phyloP scores from a whole-genome alignment of 345 rosid genomes.

The Firmiana major region DNA sequence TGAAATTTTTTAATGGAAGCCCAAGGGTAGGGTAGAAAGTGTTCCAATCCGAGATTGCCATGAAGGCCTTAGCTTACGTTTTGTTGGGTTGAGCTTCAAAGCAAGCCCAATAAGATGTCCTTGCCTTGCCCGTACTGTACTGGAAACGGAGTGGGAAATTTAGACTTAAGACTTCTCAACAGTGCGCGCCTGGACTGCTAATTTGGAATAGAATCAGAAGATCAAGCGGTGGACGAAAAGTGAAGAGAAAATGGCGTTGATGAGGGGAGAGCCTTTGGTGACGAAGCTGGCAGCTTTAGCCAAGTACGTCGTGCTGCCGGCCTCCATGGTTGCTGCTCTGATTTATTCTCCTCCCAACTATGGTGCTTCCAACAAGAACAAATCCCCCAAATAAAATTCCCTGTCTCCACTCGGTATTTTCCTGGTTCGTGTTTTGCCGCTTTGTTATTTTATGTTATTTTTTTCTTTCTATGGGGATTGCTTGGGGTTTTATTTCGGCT shows the following conservation, averaged over 20 bases:
- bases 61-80: not conserved
- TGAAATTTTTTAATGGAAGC: too few relatives aligned
- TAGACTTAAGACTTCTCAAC: too few relatives aligned
- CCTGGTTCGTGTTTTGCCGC: conserved; percentile 6
- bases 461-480: not conserved
- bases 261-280: conserved; percentile 69
- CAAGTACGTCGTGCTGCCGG: conserved; percentile 53
- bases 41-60: too few relatives aligned
- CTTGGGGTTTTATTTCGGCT: conserved; percentile 7
- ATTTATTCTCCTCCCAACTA: conserved; percentile 60
- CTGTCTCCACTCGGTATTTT: not conserved
- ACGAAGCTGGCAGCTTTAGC: conserved; percentile 54
- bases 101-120: not conserved
- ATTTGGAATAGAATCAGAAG: not conserved
- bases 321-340: conserved; percentile 62
- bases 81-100: not conserved
- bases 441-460: too few relatives aligned
- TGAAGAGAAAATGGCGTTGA: conserved; percentile 28
- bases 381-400: conserved; percentile 30
- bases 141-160: too few relatives aligned
- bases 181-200: too few relatives aligned
- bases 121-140: too few relatives aligned
- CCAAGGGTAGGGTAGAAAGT: too few relatives aligned
- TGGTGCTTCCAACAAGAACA: conserved; percentile 18
- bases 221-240: not conserved